Conservation (phyloP, 129 eudicot genomes). For the Tagetes erecta region DNA sequence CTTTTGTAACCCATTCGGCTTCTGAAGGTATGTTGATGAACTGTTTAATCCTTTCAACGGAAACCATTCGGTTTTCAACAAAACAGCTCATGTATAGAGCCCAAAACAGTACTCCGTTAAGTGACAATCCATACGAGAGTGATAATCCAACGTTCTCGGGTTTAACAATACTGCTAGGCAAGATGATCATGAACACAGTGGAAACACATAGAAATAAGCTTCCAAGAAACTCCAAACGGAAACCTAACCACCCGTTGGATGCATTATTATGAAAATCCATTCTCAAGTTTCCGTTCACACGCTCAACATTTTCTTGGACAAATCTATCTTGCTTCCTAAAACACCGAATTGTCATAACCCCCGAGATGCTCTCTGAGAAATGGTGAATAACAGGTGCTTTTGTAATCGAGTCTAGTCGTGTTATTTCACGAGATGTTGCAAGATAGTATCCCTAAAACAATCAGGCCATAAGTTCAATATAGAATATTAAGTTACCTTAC, state of each 20-base stretch:
- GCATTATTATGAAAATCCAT: constrained; percentile 90
- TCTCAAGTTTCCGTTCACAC: constrained; percentile 69
- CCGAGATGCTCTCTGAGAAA: constrained; percentile 90
- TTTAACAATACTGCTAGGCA: constrained; percentile 84
- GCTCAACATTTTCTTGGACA: constrained; percentile 53
- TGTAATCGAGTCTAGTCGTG: constrained; percentile 86
- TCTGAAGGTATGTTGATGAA: constrained; percentile 77
- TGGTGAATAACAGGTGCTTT: constrained; percentile 95
- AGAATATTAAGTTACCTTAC: constrained; percentile 1
- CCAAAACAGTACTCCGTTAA: constrained; percentile 55
- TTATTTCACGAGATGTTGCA: constrained; percentile 85
- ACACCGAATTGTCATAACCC: constrained; percentile 86
- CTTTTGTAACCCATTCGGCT: constrained; percentile 72
- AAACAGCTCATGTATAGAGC: constrained; percentile 74
- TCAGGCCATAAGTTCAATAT: constrained; percentile 5
- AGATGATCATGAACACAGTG: constrained; percentile 74
- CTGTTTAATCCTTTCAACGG: constrained; percentile 92
- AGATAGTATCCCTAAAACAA: constrained; percentile 74
- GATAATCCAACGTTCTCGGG: constrained; percentile 91
- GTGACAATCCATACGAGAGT: constrained; percentile 83
- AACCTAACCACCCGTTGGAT: constrained; percentile 87
- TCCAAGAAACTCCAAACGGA: constrained; percentile 88
- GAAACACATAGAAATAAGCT: constrained; percentile 85
- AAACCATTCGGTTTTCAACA: constrained; percentile 87
- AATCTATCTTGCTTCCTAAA: constrained; percentile 72